Percentiles rank a stretch among this genome's conserved stretches.
phyloP scores from a whole-genome alignment of 2,329 filamentous ascomycete genomes.

The Huntiella omanensis region DNA sequence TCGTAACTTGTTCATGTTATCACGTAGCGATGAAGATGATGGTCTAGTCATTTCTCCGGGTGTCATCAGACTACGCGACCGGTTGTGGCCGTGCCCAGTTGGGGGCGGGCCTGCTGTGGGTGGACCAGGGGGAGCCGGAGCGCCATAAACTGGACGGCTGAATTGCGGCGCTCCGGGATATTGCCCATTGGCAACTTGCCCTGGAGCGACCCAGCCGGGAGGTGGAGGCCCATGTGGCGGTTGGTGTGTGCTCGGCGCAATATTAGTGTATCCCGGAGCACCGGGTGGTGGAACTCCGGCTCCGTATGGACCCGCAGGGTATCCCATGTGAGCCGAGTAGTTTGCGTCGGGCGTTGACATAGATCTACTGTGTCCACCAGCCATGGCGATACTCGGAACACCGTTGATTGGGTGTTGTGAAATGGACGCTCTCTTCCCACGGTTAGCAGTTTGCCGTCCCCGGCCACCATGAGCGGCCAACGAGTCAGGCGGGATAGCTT shows the following conservation, averaged over 20 bases:
- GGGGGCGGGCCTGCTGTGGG: not conserved
- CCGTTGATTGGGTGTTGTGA: conserved; percentile 48
- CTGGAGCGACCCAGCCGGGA: not conserved
- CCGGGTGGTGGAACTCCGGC: not conserved
- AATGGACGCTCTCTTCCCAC: conserved; percentile 18
- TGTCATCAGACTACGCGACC: conserved; percentile 8
- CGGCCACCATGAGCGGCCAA: conserved; percentile 63
- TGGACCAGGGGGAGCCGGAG: not conserved
- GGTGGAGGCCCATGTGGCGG: not conserved
- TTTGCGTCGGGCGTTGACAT: conserved; percentile 8
- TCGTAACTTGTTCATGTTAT: conserved; percentile 6
- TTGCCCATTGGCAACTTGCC: not conserved
- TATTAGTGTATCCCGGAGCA: not conserved
- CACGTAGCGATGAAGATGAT: conserved; percentile 5
- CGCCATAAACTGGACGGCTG: not conserved
- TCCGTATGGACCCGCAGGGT: too few species aligned
- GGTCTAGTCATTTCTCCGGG: conserved; percentile 9
- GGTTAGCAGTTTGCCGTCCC: conserved; percentile 60
- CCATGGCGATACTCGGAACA: not conserved
- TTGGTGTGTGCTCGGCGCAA: not conserved
- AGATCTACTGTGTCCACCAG: conserved; percentile 7
- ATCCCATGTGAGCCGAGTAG: not conserved
- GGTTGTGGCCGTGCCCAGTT: conserved; percentile 6
- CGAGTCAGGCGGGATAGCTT: conserved; percentile 87
- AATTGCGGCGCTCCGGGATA: not conserved